Percentiles rank a stretch among this genome's conserved stretches.
phyloP scores from a whole-genome alignment of 768 basidiomycete genomes.

The Suillus tomentosus region DNA sequence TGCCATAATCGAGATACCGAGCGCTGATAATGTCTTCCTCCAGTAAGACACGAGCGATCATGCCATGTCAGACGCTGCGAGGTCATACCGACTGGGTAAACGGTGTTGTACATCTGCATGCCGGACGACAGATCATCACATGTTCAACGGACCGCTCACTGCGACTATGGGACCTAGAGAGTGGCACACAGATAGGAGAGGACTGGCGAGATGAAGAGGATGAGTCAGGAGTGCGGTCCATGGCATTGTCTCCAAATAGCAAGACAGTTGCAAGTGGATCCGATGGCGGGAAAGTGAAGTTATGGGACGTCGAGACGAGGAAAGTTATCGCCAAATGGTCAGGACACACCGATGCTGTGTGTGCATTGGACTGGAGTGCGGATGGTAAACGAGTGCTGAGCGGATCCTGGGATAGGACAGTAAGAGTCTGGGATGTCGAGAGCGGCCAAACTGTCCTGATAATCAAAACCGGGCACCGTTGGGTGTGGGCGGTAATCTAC shows the following conservation, averaged over 20 bases:
- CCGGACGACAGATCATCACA: not conserved
- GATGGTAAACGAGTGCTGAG: too few species aligned
- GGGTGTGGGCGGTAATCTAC: too few species aligned
- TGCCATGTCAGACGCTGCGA: not conserved
- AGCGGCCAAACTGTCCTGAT: too few species aligned
- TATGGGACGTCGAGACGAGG: too few species aligned
- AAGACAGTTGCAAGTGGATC: not conserved
- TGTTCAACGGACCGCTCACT: not conserved
- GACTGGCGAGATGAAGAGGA: not conserved
- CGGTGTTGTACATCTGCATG: not conserved
- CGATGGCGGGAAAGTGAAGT: too few species aligned
- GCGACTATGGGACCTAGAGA: not conserved
- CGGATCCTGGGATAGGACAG: too few species aligned
- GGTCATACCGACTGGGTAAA: not conserved
- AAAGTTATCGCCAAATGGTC: too few species aligned
- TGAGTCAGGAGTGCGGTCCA: not conserved
- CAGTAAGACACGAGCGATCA: rapidly evolving
- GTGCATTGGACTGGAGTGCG: too few species aligned
- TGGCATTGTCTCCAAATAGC: not conserved
- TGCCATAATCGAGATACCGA: not conserved
- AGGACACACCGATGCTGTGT: too few species aligned
- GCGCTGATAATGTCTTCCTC: not conserved
- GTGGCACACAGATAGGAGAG: not conserved
- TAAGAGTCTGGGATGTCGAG: too few species aligned
- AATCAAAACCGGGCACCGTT: too few species aligned